Evolutionary conservation across 1,284 basidiomycete species (phyloP), one percentile per base, ranked within the genome.

Genomic region (Irpex sp.): DNA sequence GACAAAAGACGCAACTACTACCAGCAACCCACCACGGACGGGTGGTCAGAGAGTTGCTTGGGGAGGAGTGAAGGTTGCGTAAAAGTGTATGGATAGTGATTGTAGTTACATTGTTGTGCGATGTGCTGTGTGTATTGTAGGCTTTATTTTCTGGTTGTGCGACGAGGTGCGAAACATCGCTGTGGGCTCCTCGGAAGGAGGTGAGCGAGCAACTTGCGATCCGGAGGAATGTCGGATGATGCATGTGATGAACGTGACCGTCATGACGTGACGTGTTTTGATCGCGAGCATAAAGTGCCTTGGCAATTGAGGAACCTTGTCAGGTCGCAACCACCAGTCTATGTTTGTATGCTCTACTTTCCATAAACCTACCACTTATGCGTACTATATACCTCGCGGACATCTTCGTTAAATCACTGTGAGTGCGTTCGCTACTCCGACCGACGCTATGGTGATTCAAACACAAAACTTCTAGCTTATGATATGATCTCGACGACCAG

Each of bases 31-130:
- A n/a, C 58, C 70, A 51, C 67, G 65, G 19, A 17, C 49, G 15
- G 68, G 67, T 8, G 74, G 70, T 1, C 69, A 70, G 52, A 73
- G 68, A 59, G 74, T 75, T 38, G 74, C 74, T 8, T 75, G 74
- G 74, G 74, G 74, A n/a, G 72, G 72, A 51, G 70, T 69, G 55
- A 74, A 75, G 68, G 70, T 64, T n/a, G 72, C 71, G 47, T 74
- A 68, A 70, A 11, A 52, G 21, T 48, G 34, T 52, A n/a, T 62
- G 55, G 57, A 62, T 62, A 13, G 38, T 56, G 13, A 44, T 13
- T 56, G 37, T 31, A 44, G 56, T 15, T 34, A 15, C 52, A 15
- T 54, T 31, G 17, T 26, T 34, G 37, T 61, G 15, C 44, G 19
- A n/a, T 62, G 38, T 62, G 56, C 21, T 54, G 59, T 40, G 31